Conservation (phyloP, 805 yeast genomes). For the Cyberlindnera sargentensis region DNA sequence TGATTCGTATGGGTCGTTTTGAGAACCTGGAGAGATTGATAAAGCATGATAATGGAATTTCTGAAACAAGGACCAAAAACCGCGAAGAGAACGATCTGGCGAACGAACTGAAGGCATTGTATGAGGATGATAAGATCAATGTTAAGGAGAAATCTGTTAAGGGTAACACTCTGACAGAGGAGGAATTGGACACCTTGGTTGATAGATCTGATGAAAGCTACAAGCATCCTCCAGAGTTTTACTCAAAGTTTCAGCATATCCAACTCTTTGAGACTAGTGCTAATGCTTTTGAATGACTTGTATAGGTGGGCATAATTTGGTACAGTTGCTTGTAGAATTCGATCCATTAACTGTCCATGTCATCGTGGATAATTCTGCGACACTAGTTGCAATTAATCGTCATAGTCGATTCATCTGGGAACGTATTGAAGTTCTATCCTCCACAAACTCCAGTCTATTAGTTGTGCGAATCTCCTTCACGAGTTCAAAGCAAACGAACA, state of each 20-base stretch:
- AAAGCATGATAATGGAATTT: slow-evolving; percentile 23
- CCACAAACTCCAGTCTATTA: too few species aligned
- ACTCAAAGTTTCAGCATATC: slow-evolving; percentile 27
- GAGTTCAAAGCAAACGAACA: too few species aligned
- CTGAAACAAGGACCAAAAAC: slow-evolving; percentile 12
- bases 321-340: too few species aligned
- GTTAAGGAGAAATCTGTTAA: slow-evolving; percentile 15
- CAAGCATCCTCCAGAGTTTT: slow-evolving; percentile 18
- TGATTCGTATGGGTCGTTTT: slow-evolving; percentile 60
- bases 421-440: too few species aligned
- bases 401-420: too few species aligned
- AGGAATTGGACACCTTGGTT: slow-evolving; percentile 42
- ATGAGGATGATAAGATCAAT: slow-evolving; percentile 32
- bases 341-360: too few species aligned
- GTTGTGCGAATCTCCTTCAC: too few species aligned
- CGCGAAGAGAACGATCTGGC: slow-evolving; percentile 28
- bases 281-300: slow-evolving; percentile 1
- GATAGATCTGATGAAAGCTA: slow-evolving; percentile 43
- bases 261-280: slow-evolving; percentile 33
- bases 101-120: slow-evolving; percentile 33
- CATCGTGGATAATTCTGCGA: too few species aligned
- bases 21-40: slow-evolving; percentile 35
- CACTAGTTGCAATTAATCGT: too few species aligned
- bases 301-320: too few species aligned
- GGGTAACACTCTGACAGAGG: slow-evolving; percentile 19